These are phyloP conservation scores for Epithemia pelagica DNA, from an alignment of 108 stramenopile species.

Conservation along the genomic window DNA sequence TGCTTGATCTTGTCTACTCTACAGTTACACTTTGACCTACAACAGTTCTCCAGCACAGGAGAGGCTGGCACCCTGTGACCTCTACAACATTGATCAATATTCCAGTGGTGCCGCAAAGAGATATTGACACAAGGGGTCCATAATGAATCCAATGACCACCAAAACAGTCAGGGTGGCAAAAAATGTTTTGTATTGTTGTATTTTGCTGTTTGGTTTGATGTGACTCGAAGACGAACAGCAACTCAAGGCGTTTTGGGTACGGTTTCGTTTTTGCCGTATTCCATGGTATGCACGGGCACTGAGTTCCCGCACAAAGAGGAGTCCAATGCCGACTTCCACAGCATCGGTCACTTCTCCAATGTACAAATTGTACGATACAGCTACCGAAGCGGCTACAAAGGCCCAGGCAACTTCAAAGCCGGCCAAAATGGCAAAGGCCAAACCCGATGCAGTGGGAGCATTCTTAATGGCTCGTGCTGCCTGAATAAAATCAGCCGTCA, in stretches of 20 bases:
- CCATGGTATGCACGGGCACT: conserved; percentile 32
- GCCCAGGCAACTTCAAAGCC: conserved; percentile 27
- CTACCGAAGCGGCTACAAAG: conserved; percentile 29
- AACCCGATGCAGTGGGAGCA: conserved; percentile 12
- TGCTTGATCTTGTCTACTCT: too few relatives aligned
- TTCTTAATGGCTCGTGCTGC: conserved; percentile 22
- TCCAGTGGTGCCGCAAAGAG: background rate
- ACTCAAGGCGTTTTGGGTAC: background rate
- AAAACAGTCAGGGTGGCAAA: background rate
- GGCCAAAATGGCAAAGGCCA: conserved; percentile 29
- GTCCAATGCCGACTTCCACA: conserved; percentile 31
- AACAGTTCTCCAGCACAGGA: too few relatives aligned
- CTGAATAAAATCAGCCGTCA: conserved; percentile 25
- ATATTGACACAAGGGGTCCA: background rate
- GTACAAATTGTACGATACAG: conserved; percentile 26
- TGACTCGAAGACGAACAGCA: background rate
- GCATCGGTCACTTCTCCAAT: conserved; percentile 45
- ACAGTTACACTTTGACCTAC: too few relatives aligned
- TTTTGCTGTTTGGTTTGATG: background rate
- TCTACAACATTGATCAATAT: background rate
- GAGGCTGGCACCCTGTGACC: too few relatives aligned
- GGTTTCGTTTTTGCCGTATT: conserved; percentile 11
- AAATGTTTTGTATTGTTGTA: conserved; percentile 4
- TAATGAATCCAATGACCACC: background rate
- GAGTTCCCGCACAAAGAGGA: conserved; percentile 38